These are phyloP conservation scores for Nectriaceae sp. DNA, from an alignment of 2,329 filamentous ascomycete genomes.

Conservation along the genomic window DNA sequence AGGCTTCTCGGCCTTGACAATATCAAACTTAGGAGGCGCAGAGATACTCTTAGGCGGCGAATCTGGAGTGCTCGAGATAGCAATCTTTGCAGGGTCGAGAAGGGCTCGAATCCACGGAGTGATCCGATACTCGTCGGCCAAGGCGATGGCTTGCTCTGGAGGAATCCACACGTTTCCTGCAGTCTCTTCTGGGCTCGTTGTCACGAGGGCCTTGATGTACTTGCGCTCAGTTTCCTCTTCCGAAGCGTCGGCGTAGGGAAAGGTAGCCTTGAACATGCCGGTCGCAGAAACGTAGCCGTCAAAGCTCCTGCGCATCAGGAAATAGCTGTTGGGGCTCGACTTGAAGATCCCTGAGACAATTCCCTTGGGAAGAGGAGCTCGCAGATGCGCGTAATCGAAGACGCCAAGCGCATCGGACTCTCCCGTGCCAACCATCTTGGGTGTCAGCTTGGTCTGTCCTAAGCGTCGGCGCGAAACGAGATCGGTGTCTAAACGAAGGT, in stretches of 20 bases:
- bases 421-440: constrained; percentile 76
- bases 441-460: constrained; percentile 86
- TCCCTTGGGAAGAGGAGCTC: constrained; percentile 88
- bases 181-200: constrained; percentile 87
- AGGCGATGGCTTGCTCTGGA: constrained; percentile 74
- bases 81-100: constrained; percentile 82
- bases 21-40: constrained; percentile 78
- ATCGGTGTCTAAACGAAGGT: constrained; percentile 59
- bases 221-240: constrained; percentile 78
- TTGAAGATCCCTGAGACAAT: constrained; percentile 93
- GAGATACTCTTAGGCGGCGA: constrained; percentile 75
- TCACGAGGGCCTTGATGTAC: constrained; percentile 80
- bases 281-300: constrained; percentile 85
- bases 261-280: constrained; percentile 91
- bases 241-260: constrained; percentile 71
- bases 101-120: constrained; percentile 88
- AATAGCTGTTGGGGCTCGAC: constrained; percentile 87
- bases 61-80: constrained; percentile 57
- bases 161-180: constrained; percentile 97
- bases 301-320: constrained; percentile 88
- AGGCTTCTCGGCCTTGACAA: constrained; percentile 46
- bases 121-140: constrained; percentile 88
- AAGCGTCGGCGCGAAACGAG: constrained; percentile 84
- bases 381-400: constrained; percentile 95
- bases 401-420: constrained; percentile 74